Conservation (phyloP, 2,329 filamentous ascomycete genomes). For the Plenodomus biglobosus region DNA sequence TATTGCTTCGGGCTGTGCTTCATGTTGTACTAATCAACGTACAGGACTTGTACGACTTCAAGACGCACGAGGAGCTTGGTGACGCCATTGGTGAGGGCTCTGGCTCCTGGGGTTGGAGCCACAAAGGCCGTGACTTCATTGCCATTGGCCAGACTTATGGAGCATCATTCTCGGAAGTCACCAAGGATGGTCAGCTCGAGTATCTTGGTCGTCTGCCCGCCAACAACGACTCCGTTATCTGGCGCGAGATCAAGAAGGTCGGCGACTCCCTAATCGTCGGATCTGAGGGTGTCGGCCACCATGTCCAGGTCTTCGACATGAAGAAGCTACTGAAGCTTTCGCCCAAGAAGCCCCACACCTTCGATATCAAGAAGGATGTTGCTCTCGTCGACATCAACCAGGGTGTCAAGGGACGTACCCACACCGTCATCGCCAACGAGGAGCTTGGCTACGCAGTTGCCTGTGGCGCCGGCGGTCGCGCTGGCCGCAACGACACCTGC, state of each 20-base stretch:
- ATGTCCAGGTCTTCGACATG: slow-evolving; percentile 65
- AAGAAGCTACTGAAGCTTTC: slow-evolving; percentile 42
- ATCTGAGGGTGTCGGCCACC: slow-evolving; percentile 49
- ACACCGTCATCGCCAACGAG: slow-evolving; percentile 43
- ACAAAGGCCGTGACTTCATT: slow-evolving; percentile 57
- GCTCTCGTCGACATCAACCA: slow-evolving; percentile 33
- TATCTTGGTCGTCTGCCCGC: slow-evolving; percentile 58
- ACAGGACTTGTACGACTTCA: slow-evolving; percentile 58
- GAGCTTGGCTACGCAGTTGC: slow-evolving; percentile 41
- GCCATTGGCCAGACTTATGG: slow-evolving; percentile 59
- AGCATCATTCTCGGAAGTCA: slow-evolving; percentile 57
- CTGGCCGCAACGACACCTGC: slow-evolving; percentile 46
- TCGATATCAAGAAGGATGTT: slow-evolving; percentile 33
- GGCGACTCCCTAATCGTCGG: slow-evolving; percentile 48
- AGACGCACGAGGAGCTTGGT: slow-evolving; percentile 58
- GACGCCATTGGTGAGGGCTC: slow-evolving; percentile 47
- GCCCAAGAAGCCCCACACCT: slow-evolving; percentile 36
- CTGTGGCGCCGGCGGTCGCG: slow-evolving; percentile 34
- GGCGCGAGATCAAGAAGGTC: slow-evolving; percentile 55
- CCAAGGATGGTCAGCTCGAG: slow-evolving; percentile 51
- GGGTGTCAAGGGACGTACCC: slow-evolving; percentile 33
- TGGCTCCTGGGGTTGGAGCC: slow-evolving; percentile 57
- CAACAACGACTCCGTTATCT: slow-evolving; percentile 49
- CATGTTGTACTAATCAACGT: slow-evolving; percentile 5
- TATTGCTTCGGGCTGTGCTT: background rate